These are phyloP conservation scores for Candida stauntonica DNA, from an alignment of 805 yeast species.

Conservation along the genomic window DNA sequence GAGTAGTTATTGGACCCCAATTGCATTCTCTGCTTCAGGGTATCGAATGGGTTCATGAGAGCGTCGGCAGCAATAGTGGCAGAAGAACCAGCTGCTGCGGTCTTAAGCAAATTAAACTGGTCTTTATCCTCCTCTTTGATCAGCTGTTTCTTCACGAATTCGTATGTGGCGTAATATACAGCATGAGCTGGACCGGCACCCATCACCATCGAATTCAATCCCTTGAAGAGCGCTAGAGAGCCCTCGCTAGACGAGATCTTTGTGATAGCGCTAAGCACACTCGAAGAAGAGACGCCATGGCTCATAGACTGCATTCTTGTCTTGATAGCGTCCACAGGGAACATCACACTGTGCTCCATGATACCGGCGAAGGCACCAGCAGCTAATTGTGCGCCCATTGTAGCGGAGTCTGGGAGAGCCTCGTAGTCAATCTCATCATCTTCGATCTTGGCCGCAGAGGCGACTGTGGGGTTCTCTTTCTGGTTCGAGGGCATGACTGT, in stretches of 20 bases:
- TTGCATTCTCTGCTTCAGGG: constrained; percentile 94
- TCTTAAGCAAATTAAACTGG: constrained; percentile 68
- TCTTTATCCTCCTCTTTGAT: constrained; percentile 31
- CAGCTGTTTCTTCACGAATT: constrained; percentile 47
- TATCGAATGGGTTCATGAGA: constrained; percentile 96
- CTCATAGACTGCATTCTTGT: constrained; percentile 74
- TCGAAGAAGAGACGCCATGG: constrained; percentile 25
- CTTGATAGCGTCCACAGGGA: constrained; percentile 93
- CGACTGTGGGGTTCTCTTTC: neutral
- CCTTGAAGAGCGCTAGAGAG: constrained; percentile 84
- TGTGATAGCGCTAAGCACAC: constrained; percentile 64
- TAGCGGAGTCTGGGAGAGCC: constrained; percentile 82
- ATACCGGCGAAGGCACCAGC: constrained; percentile 99
- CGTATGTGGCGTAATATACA: constrained; percentile 91
- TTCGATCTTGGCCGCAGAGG: neutral
- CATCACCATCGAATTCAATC: constrained; percentile 82
- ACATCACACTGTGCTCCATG: constrained; percentile 97
- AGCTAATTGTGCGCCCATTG: constrained; percentile 71
- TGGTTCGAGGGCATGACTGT: neutral
- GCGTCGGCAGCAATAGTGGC: constrained; percentile 95
- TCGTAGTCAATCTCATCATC: constrained; percentile 74
- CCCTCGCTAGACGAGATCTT: constrained; percentile 86
- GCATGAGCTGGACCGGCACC: constrained; percentile 99
- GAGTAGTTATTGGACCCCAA: constrained; percentile 27
- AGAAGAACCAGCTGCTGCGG: constrained; percentile 83